phyloP scores from a whole-genome alignment of 1,284 basidiomycete species.

The Inonotus obliquus region DNA sequence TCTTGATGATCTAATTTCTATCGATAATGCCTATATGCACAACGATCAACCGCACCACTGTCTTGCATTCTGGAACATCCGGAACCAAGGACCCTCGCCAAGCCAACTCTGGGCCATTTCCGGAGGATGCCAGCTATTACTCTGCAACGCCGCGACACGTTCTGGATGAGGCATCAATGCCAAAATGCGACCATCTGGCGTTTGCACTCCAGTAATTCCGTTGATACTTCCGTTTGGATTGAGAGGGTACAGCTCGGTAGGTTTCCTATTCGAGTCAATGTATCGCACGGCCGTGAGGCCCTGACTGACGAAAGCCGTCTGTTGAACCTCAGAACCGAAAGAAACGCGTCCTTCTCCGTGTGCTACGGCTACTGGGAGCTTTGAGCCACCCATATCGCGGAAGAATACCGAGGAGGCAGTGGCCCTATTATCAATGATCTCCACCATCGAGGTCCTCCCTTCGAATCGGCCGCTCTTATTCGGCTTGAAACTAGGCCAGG shows the following conservation, averaged over 20 bases:
- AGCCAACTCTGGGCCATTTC: constrained; percentile 53
- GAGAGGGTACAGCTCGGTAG: constrained; percentile 80
- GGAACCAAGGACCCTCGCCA: constrained; percentile 89
- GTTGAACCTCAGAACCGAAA: constrained; percentile 47
- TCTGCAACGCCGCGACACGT: constrained; percentile 70
- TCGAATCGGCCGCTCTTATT: constrained; percentile 93
- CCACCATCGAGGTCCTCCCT: constrained; percentile 77
- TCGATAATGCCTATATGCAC: neutral
- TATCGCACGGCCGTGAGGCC: constrained; percentile 72
- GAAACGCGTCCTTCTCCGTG: constrained; percentile 92
- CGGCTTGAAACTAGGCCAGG: constrained; percentile 90
- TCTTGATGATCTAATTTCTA: neutral
- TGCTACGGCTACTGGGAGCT: constrained; percentile 89
- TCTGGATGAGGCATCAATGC: constrained; percentile 97
- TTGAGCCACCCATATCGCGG: constrained; percentile 81
- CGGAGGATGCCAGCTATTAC: constrained; percentile 82
- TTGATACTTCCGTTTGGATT: constrained; percentile 93
- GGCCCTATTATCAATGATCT: constrained; percentile 57
- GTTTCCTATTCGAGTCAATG: constrained; percentile 61
- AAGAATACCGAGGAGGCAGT: constrained; percentile 78
- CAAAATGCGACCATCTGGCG: constrained; percentile 81
- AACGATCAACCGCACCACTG: constrained; percentile 25
- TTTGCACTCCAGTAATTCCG: constrained; percentile 88
- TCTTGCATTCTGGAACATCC: constrained; percentile 90
- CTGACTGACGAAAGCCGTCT: constrained; percentile 38